Conservation (phyloP, 805 yeast genomes). For the Ascoidea tarda region DNA sequence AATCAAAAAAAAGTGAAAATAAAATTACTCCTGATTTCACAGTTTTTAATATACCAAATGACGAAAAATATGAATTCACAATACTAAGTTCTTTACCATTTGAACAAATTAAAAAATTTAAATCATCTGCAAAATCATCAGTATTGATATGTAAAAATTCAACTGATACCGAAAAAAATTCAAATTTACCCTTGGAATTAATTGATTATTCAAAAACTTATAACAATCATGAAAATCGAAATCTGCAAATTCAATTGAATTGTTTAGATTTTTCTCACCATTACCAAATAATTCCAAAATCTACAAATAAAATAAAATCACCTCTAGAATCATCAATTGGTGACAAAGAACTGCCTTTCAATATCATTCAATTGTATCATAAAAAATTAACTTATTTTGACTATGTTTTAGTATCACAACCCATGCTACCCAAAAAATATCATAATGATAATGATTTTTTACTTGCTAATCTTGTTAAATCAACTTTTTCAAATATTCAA, state of each 20-base stretch:
- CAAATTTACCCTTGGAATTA: conserved; percentile 4
- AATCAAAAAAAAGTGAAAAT: too few relatives aligned
- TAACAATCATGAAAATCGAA: conserved; percentile 1
- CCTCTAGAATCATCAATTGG: conserved; percentile 42
- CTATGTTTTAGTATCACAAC: conserved; percentile 32
- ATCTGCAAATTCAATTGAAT: conserved; percentile 17
- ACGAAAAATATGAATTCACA: conserved; percentile 10
- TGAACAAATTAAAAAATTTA: conserved; percentile 5
- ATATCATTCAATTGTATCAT: conserved; percentile 28
- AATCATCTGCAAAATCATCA: conserved; percentile 9
- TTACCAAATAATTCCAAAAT: conserved; percentile 34
- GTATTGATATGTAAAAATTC: conserved; percentile 12
- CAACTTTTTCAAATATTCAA: conserved; percentile 3
- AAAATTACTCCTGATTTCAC: too few relatives aligned
- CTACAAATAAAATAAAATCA: conserved; percentile 21
- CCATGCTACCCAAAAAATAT: conserved; percentile 4
- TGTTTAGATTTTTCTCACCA: conserved; percentile 32
- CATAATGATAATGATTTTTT: conserved; percentile 12
- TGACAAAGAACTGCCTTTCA: conserved; percentile 33
- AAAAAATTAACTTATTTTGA: conserved; percentile 29
- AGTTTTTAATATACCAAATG: not conserved
- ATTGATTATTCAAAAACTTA: conserved; percentile 5
- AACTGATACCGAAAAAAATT: not conserved
- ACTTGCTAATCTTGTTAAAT: conserved; percentile 9
- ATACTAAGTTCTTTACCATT: conserved; percentile 14